Evolutionary conservation across 2,329 filamentous ascomycete genomes (phyloP), one percentile per base, ranked within the genome.

Genomic region (Bisporella sp.): DNA sequence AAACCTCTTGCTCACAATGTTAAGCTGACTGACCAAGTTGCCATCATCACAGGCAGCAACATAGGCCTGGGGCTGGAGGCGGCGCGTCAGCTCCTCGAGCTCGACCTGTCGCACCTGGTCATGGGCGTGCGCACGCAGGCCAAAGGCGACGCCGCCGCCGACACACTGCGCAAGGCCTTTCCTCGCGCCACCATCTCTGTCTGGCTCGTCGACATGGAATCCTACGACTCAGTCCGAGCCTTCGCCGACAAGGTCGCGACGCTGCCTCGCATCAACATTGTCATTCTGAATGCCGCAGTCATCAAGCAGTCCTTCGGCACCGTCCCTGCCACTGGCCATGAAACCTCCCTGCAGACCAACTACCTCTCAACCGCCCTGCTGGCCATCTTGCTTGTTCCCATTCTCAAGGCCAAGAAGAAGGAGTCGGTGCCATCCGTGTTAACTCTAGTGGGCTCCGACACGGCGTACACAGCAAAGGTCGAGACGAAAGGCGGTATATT

Each of bases 161-260:
- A 53, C 1, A 52, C 54, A 29, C 61, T 74, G 4, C 63, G 62
- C 5, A 47, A 51, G 21, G 45, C 59, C 39, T 62, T 64, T 44
- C 66, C 66, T 1, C 51, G 53, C 0, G 69, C 71, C 4, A 64
- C 45, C 0, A 67, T 78, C 12, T 65, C 75, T 8, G 73, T 79
- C 5, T 78, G 72, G 73, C 6, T 59, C 2, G 56, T 79, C 21
- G 74, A 79, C 40, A 72, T 78, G 69, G 49, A 51, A 3, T 70
- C 66, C 0, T 75, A 77, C 46, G 62, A 67, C 2, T 76, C 73
- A 1, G 62, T 79, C 1, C 63, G 65, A 31, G 59, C 54, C 0
- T 79, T 79, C 50, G 68, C 64, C 0, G 47, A 47, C 1, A 64
- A 67, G 2, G 65, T 66, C 13, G 56, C 66, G 8, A 62, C 43